Percentiles rank a stretch among this genome's conserved stretches.
Conservation (phyloP, 352 stramenopile species). For the Pythium grandisporangium region DNA sequence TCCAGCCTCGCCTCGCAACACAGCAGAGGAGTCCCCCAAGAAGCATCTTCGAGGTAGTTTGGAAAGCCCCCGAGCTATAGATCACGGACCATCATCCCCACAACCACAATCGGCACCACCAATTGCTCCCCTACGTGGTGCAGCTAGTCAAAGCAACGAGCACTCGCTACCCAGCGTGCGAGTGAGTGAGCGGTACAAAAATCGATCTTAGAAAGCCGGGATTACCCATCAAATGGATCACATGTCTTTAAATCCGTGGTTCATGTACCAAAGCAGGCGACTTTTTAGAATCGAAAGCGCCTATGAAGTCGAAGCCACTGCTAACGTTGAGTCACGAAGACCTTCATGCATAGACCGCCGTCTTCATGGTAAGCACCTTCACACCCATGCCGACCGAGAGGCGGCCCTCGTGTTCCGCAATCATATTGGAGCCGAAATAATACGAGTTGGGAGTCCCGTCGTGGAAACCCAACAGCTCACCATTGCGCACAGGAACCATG, state of each 20-base stretch:
- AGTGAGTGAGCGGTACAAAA: constrained; percentile 44
- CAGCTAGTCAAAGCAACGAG: constrained; percentile 5
- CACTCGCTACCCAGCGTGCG: constrained; percentile 41
- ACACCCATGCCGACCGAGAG: constrained; percentile 36
- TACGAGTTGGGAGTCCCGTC: constrained; percentile 34
- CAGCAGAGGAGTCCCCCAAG: no score
- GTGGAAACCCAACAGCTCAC: constrained; percentile 44
- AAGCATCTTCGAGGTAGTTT: no score
- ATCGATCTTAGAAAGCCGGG: constrained; percentile 7
- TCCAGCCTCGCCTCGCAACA: no score
- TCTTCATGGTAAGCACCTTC: constrained; percentile 65
- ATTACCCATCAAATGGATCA: neutral
- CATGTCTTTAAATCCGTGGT: neutral
- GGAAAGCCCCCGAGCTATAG: no score
- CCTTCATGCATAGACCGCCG: constrained; percentile 37
- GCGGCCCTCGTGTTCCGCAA: constrained; percentile 24
- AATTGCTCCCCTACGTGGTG: neutral
- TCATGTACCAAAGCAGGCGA: neutral
- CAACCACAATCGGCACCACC: constrained; percentile 1
- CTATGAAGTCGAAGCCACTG: no score
- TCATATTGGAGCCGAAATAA: constrained; percentile 77
- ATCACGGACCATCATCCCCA: no score
- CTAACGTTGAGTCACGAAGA: no score
- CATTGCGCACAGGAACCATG: constrained; percentile 46
- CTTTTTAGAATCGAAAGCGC: neutral